Conservation (phyloP, 441 rosid genomes). For the Geranium incanum region DNA sequence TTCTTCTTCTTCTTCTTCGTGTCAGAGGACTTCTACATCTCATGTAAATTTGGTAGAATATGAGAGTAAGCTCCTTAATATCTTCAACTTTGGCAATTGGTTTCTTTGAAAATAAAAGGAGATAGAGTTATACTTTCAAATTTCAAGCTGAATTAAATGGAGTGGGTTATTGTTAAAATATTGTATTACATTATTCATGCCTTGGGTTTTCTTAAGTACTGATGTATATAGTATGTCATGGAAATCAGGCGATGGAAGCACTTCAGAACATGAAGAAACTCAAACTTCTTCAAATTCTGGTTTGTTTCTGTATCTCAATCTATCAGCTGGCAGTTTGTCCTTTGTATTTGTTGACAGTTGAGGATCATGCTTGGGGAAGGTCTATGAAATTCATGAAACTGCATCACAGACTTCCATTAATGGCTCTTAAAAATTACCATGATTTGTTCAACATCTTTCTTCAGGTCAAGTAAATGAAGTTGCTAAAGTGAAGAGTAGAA, state of each 20-base stretch:
- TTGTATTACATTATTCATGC: not conserved
- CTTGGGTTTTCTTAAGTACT: not conserved
- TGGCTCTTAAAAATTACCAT: constrained; percentile 5
- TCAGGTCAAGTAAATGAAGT: constrained; percentile 28
- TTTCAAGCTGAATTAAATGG: not conserved
- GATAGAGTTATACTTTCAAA: not conserved
- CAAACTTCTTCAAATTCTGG: constrained; percentile 32
- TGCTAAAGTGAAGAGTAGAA: constrained; percentile 31
- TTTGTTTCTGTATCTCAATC: constrained; percentile 23
- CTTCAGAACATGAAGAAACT: constrained; percentile 33
- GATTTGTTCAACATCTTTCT: constrained; percentile 3
- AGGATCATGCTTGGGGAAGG: not conserved
- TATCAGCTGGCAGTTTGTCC: not conserved
- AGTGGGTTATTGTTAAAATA: not conserved
- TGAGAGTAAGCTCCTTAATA: constrained; percentile 35
- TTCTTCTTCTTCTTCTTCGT: constrained; percentile 13
- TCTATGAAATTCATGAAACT: not conserved
- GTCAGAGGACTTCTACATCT: constrained; percentile 34
- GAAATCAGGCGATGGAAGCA: constrained; percentile 42
- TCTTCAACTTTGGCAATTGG: not conserved
- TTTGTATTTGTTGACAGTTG: not conserved
- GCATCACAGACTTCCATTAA: not conserved
- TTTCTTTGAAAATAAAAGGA: not conserved
- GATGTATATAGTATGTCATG: constrained; percentile 1
- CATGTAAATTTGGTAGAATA: constrained; percentile 40